Percentiles rank a stretch among this genome's conserved stretches.
phyloP scores from a whole-genome alignment of 2,329 filamentous ascomycete species.

The Fusarium denticulatum region DNA sequence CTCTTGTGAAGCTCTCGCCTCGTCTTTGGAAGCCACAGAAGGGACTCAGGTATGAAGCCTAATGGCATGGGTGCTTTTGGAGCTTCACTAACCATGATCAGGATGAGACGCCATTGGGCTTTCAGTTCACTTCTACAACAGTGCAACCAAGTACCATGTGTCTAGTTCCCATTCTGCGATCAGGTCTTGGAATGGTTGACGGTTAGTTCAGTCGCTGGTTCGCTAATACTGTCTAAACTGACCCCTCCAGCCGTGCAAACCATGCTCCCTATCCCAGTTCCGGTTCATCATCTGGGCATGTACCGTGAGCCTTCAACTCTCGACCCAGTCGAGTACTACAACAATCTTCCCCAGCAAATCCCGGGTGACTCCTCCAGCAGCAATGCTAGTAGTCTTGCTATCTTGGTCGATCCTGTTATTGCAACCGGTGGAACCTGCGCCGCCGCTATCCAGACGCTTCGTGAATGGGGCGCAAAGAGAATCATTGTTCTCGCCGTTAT shows the following conservation, averaged over 20 bases:
- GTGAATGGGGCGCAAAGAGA: constrained; percentile 89
- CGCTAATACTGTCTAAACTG: neutral
- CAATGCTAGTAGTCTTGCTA: constrained; percentile 68
- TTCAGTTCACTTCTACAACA: constrained; percentile 73
- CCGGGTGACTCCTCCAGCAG: constrained; percentile 52
- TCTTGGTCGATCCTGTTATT: constrained; percentile 91
- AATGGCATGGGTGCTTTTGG: neutral
- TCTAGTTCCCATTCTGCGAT: constrained; percentile 91
- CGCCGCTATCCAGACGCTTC: constrained; percentile 88
- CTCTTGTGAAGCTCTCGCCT: constrained; percentile 80
- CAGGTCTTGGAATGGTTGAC: constrained; percentile 90
- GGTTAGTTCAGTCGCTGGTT: constrained; percentile 56
- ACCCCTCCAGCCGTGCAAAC: constrained; percentile 73
- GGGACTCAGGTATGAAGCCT: constrained; percentile 69
- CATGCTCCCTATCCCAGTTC: constrained; percentile 81
- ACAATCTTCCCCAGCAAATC: constrained; percentile 86
- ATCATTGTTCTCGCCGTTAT: constrained; percentile 82
- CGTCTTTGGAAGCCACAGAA: constrained; percentile 65
- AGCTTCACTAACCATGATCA: constrained; percentile 48
- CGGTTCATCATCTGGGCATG: constrained; percentile 92
- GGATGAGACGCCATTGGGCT: constrained; percentile 83
- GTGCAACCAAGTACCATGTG: constrained; percentile 75
- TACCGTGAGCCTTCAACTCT: constrained; percentile 91
- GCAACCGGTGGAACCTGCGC: constrained; percentile 91
- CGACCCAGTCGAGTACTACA: constrained; percentile 96